Evolutionary conservation across 2,329 filamentous ascomycete genomes (phyloP).

Genomic region (Lachnellula hyalina): DNA sequence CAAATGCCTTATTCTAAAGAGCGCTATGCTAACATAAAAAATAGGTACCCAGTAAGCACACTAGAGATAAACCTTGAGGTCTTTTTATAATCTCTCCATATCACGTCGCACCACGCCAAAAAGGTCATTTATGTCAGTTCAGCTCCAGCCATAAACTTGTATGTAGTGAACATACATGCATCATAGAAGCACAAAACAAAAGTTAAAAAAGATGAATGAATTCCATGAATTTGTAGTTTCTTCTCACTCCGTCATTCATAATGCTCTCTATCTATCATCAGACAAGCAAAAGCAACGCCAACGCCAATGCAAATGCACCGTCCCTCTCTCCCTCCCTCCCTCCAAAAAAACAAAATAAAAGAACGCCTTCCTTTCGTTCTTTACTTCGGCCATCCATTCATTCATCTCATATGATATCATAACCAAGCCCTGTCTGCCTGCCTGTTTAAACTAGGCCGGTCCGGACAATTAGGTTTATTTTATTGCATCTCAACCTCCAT

Average conservation of each 20-base stretch:
- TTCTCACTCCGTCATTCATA: too few relatives aligned
- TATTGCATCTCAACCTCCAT: constrained; percentile 48
- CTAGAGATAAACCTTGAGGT: constrained; percentile 92
- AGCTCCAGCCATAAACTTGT: constrained; percentile 13
- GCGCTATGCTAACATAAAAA: too few relatives aligned
- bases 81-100: constrained; percentile 59
- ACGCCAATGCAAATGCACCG: not conserved
- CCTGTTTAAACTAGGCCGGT: too few relatives aligned
- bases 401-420: too few relatives aligned
- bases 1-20: too few relatives aligned
- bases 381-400: too few relatives aligned
- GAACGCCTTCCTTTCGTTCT: not conserved
- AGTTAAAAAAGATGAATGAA: too few relatives aligned
- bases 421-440: too few relatives aligned
- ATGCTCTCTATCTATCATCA: constrained; percentile 1
- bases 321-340: not conserved
- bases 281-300: too few relatives aligned
- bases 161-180: not conserved
- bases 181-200: too few relatives aligned
- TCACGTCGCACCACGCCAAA: not conserved
- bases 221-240: too few relatives aligned
- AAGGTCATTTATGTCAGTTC: constrained; percentile 1
- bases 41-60: constrained; percentile 83
- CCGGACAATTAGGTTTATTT: not conserved
- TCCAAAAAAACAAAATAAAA: not conserved